Conservation (phyloP, 2,329 filamentous ascomycete species). For the Scopulariopsis brevicaulis region DNA sequence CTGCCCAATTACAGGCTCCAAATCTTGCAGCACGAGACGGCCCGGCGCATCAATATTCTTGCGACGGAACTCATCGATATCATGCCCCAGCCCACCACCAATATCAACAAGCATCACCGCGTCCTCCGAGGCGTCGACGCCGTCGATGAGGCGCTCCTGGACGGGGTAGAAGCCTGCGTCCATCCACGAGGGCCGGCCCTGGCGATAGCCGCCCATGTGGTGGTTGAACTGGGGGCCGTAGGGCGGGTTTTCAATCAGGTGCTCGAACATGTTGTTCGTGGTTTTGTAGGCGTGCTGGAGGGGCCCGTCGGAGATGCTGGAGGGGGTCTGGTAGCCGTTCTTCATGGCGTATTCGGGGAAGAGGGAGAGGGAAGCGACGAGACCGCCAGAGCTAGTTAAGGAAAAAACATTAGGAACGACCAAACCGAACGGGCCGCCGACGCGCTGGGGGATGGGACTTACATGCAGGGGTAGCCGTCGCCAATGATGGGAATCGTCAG, state of each 20-base stretch:
- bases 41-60: conserved; percentile 21
- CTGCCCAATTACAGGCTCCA: conserved; percentile 24
- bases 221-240: conserved; percentile 22
- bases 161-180: conserved; percentile 21
- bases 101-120: conserved; percentile 20
- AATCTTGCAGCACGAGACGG: conserved; percentile 34
- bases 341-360: conserved; percentile 18
- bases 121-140: conserved; percentile 13
- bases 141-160: conserved; percentile 17
- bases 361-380: conserved; percentile 7
- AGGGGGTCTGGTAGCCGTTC: conserved; percentile 17
- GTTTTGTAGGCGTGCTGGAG: conserved; percentile 21
- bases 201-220: conserved; percentile 22
- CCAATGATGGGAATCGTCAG: conserved; percentile 21
- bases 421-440: no score
- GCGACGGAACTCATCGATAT: conserved; percentile 18
- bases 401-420: not conserved
- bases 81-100: conserved; percentile 21
- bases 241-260: conserved; percentile 14
- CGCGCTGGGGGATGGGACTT: not conserved
- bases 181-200: conserved; percentile 22
- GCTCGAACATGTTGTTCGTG: conserved; percentile 20
- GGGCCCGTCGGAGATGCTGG: conserved; percentile 14
- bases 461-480: conserved; percentile 20
- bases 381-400: not conserved